A percentile compares a stretch with the other conserved stretches of the same genome.
These are phyloP conservation scores for Populus hybrid DNA, from an alignment of 441 rosid species.

Conservation along the genomic window DNA sequence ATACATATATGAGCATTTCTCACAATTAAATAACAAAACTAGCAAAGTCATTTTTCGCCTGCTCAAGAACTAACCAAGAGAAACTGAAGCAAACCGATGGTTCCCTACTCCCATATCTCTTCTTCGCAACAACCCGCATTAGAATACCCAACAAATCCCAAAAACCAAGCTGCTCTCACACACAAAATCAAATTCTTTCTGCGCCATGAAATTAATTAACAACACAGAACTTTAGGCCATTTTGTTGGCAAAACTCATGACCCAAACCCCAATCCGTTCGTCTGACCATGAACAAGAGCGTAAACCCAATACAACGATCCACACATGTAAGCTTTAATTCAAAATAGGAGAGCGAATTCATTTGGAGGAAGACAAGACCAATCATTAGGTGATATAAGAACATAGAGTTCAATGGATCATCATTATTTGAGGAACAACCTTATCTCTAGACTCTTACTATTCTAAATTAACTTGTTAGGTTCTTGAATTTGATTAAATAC, in stretches of 20 bases:
- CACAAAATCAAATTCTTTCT: too few species aligned
- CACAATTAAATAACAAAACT: too few species aligned
- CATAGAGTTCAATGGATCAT: slow-evolving; percentile 26
- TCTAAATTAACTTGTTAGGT: slow-evolving; percentile 32
- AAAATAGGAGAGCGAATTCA: slow-evolving; percentile 44
- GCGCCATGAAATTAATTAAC: neutral
- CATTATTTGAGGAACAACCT: slow-evolving; percentile 25
- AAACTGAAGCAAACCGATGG: too few species aligned
- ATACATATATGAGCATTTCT: too few species aligned
- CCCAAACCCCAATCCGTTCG: slow-evolving; percentile 25
- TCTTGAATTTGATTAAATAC: slow-evolving; percentile 20
- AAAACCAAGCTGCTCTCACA: too few species aligned
- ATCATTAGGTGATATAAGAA: slow-evolving; percentile 28
- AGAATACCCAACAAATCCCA: too few species aligned
- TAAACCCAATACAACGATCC: slow-evolving; percentile 18
- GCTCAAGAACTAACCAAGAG: too few species aligned
- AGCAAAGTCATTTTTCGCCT: too few species aligned
- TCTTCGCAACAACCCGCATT: too few species aligned
- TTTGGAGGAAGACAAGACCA: slow-evolving; percentile 29
- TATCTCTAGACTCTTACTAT: slow-evolving; percentile 20
- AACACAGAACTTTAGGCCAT: neutral
- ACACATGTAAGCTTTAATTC: slow-evolving; percentile 37
- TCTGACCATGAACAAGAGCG: slow-evolving; percentile 26
- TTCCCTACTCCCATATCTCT: too few species aligned
- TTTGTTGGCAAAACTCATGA: neutral